Evolutionary conservation across 768 basidiomycete genomes (phyloP).

Genomic region (Lyophyllum decastes): DNA sequence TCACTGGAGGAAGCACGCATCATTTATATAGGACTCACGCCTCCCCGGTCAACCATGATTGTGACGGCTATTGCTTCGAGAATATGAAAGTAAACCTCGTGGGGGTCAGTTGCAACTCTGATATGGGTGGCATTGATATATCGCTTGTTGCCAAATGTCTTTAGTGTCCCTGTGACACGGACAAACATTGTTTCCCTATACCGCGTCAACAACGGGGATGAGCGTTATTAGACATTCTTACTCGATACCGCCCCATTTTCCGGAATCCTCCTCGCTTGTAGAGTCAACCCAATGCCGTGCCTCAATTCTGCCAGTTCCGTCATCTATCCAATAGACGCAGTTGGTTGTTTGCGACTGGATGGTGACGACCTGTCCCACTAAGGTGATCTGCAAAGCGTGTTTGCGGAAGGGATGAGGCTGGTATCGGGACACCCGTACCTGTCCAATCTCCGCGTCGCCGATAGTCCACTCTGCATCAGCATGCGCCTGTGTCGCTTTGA

Average conservation of each 20-base stretch:
- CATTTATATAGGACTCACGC: constrained; percentile 41
- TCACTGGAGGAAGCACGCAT: not conserved
- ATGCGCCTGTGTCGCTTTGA: constrained; percentile 78
- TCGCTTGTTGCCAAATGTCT: constrained; percentile 77
- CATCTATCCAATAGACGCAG: constrained; percentile 76
- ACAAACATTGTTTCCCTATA: constrained; percentile 76
- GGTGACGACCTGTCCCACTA: constrained; percentile 74
- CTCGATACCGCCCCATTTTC: constrained; percentile 50
- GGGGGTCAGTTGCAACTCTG: constrained; percentile 62
- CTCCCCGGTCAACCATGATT: constrained; percentile 65
- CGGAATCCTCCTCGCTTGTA: constrained; percentile 53
- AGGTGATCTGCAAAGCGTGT: constrained; percentile 52
- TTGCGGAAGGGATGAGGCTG: not conserved
- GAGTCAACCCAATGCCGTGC: constrained; percentile 84
- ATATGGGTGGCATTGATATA: constrained; percentile 82
- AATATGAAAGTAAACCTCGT: constrained; percentile 83
- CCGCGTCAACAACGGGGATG: not conserved
- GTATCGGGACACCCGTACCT: constrained; percentile 45
- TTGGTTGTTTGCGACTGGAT: constrained; percentile 78
- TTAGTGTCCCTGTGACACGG: constrained; percentile 79
- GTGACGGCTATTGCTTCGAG: constrained; percentile 74
- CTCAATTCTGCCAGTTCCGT: constrained; percentile 81
- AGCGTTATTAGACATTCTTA: constrained; percentile 20
- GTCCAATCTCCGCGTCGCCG: constrained; percentile 78
- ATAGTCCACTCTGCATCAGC: constrained; percentile 88